Base-by-base conservation (phyloP, 83 land plant genomes). In the Isoetes engelmannii region DNA sequence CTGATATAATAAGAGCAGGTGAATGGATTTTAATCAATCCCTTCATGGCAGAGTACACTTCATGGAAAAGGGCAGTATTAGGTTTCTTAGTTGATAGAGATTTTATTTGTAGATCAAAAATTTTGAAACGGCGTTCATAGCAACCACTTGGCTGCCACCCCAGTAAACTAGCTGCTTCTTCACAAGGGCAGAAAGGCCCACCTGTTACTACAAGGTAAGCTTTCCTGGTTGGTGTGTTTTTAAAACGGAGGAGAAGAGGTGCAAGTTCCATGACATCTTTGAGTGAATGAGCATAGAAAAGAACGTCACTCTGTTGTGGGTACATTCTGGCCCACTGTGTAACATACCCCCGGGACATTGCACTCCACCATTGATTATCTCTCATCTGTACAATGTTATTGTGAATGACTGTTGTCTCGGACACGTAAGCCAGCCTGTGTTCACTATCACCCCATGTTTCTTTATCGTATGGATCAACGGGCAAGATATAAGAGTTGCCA, bases 391-490 rank as follows among this genome's bases (percentile, higher is more conserved):
- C 75, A 44, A 76, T 69, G 41, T 71, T 69, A 48, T 72, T 76
- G 76, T 61, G 62, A 18, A 65, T 77, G 45, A 65, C 76, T 17
- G 79, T 77, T 20, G 76, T 72, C 63, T 77, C 79, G 6, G 70
- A 57, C 6, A 77, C 66, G 45, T 77, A 75, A n/a, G 79, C 79
- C 8, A 77, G 61, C 18, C 79, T 45, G 48, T 77, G 79, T 43
- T 77, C 77, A 1, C 63, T 72, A 59, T 77, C 79, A n/a, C 70
- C 76, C 79, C 79, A 77, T 19, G 79, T 72, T 8, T 65, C 79
- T 65, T 48, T 64, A 44, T 77, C 79, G 15, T 28, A 17, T 60
- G 79, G 79, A 46, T 77, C 70, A 44, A 77, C 43, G 4, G 79
- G 79, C 62, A 77, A 57, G n/a, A 77, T 70, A 44, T 64, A 77